Percentiles rank a stretch among this genome's conserved stretches.
Evolutionary conservation across 495 filamentous ascomycete genomes (phyloP).

Genomic region (Talaromyces thailandensis): DNA sequence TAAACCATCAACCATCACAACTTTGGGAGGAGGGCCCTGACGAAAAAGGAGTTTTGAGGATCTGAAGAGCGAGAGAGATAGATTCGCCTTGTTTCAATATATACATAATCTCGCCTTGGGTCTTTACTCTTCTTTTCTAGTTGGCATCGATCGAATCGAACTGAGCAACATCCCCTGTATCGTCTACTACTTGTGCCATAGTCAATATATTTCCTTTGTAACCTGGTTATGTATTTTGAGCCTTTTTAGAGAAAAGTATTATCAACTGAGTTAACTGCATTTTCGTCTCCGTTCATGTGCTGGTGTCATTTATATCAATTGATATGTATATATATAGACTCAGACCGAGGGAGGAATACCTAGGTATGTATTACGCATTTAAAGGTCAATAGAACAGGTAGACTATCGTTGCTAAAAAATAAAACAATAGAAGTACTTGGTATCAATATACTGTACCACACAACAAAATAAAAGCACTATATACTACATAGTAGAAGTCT

Average conservation of each 20-base stretch:
- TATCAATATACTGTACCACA: too few relatives aligned
- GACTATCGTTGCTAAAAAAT: too few relatives aligned
- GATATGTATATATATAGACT: neutral
- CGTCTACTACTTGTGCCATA: constrained; percentile 40
- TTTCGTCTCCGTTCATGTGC: too few relatives aligned
- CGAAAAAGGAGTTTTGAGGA: neutral
- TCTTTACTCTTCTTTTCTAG: neutral
- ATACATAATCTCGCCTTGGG: neutral
- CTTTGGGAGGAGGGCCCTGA: neutral
- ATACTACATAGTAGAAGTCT: too few relatives aligned
- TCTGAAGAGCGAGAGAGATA: neutral
- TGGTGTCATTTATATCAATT: too few relatives aligned
- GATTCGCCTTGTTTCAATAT: neutral
- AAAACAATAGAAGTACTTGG: too few relatives aligned
- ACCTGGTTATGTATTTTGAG: constrained; percentile 9
- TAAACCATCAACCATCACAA: neutral
- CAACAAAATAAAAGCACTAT: too few relatives aligned
- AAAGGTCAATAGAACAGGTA: neutral
- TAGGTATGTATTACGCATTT: too few relatives aligned
- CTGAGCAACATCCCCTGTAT: constrained; percentile 34
- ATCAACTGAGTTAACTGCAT: neutral
- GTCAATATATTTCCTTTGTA: constrained; percentile 43
- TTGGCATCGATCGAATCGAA: neutral
- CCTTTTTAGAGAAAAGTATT: neutral
- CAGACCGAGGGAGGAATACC: neutral